These are phyloP conservation scores for Pyrenochaeta sp. DNA, from an alignment of 2,329 filamentous ascomycete genomes.

Conservation along the genomic window DNA sequence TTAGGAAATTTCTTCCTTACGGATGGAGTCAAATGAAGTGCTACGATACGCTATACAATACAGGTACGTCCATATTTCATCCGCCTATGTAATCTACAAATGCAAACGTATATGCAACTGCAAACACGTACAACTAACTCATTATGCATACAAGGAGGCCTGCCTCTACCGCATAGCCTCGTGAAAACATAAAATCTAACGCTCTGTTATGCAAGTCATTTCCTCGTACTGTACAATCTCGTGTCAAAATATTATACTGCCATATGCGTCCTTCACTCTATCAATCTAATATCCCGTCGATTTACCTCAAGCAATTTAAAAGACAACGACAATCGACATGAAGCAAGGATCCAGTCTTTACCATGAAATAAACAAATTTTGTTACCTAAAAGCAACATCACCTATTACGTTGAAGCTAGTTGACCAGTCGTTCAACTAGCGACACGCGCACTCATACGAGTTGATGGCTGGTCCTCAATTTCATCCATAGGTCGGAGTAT, in stretches of 20 bases:
- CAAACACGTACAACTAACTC: neutral
- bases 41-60: neutral
- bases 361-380: neutral
- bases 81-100: neutral
- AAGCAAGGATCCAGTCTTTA: neutral
- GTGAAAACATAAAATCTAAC: neutral
- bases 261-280: neutral
- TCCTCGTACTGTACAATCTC: neutral
- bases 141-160: neutral
- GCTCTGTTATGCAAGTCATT: neutral
- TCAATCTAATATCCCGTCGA: neutral
- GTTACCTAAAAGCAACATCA: neutral
- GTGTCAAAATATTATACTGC: neutral
- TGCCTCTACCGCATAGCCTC: neutral
- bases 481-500: conserved; percentile 29
- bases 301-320: neutral
- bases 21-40: neutral
- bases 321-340: neutral
- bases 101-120: neutral
- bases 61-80: neutral
- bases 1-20: neutral
- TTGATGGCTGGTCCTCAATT: conserved; percentile 40
- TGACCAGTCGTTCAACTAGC: conserved; percentile 11
- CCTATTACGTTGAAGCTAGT: neutral
- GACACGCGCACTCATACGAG: conserved; percentile 45